Percentiles rank a stretch among this genome's conserved stretches.
Conservation (phyloP, 176 grass and related monocot species). For the maize (Zea mays) region DNA sequence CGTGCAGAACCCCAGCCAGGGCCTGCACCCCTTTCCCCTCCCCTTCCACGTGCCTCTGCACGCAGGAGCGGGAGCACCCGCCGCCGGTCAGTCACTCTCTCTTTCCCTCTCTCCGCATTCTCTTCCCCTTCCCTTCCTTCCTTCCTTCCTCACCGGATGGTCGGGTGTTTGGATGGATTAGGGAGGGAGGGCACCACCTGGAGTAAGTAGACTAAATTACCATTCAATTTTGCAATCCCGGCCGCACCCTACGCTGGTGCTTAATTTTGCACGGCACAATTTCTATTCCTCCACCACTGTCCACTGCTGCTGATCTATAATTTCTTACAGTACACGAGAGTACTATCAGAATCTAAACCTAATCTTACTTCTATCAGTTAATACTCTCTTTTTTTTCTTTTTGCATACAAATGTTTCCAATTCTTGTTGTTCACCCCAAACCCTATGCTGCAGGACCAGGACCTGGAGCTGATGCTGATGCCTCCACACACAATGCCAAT, state of each 20-base stretch:
- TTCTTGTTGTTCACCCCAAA: constrained; percentile 9
- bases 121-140: not conserved
- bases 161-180: not conserved
- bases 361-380: too few species aligned
- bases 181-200: too few species aligned
- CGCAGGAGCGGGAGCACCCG: not conserved
- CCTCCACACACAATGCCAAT: constrained; percentile 26
- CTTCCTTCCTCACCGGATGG: not conserved
- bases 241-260: not conserved
- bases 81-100: constrained; percentile 38
- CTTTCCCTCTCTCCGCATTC: not conserved
- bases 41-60: constrained; percentile 28
- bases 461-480: constrained; percentile 34
- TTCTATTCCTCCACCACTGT: not conserved
- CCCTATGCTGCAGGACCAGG: constrained; percentile 14
- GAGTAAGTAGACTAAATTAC: not conserved
- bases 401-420: not conserved
- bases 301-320: not conserved
- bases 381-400: not conserved
- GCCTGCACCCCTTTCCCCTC: constrained; percentile 38
- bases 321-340: not conserved
- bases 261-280: not conserved
- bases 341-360: not conserved
- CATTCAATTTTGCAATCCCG: not conserved
- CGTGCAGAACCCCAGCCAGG: constrained; percentile 38